Base-by-base conservation (phyloP, 805 yeast genomes). In the Candida insectorum region DNA sequence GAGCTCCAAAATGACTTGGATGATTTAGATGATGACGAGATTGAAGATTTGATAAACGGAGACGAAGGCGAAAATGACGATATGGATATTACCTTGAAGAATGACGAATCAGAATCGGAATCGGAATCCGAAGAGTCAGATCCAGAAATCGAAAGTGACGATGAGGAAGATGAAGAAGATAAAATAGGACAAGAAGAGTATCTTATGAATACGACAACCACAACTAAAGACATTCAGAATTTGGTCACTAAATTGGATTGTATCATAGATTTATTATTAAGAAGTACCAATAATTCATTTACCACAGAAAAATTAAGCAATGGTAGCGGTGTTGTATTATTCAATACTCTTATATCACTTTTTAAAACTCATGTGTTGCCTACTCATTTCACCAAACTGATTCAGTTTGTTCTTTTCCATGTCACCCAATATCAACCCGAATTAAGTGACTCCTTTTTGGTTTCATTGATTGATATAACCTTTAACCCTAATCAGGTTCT, bases 1-100 rank as follows among this genome's bases (percentile, higher is more conserved):
- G 97, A 88, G 56, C 67, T 89, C 37, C 96, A 87, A 50, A 87
- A 85, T 51, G 93, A 84, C 47, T 61, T 86, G 37, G 96, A 88
- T 48, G 95, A 85, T 44, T 62, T 82, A 36, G 95, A 85, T 52
- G 93, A 85, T 44, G 72, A 65, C 22, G 65, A 62, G 36, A 83
- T 77, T 35, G 77, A 79, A 28, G 81, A 73, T 17, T 56, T 65
- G 23, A 61, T 65, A 13, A 60, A 61, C 37, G 69, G 65, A 4
- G 58, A 51, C 9, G 73, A 75, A 9, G 80, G 74, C 6, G 76
- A 63, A 6, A 69, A 58, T 3, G 60, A 51, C 8, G 52, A 41
- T 12, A 51, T 45, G 5, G 46, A 40, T 5, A 51, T 6, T 55
- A 48, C 5, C 45, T 41, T 3, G 69, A 62, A 44, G 6, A 52